Base-by-base conservation (phyloP, 129 eudicot genomes). In the Helichrysum umbraculigerum region DNA sequence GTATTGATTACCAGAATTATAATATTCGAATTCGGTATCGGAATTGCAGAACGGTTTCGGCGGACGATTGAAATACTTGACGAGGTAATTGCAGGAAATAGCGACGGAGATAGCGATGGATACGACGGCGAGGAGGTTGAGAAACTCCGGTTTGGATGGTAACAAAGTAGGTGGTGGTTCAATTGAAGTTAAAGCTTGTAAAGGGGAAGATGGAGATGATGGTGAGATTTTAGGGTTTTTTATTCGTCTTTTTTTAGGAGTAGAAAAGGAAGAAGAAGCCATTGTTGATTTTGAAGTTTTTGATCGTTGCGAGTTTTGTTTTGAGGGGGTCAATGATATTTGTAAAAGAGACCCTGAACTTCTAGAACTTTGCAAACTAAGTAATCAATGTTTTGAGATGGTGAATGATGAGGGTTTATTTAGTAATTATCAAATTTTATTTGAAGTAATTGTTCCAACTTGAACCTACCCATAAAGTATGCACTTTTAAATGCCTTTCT, bases 61-160 rank as follows among this genome's bases (percentile, higher is more conserved):
- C 22, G 63, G 84, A 66, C 74, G 87, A 35, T 60, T 74, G 70
- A 75, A 68, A 7, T 70, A 28, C 51, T 72, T 20, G 75, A 80
- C 66, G 5, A 85, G 35, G 39, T 62, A 83, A 76, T 83, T 77
- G 80, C 89, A 92, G 42, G 59, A 78, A 4, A 79, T n/a, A 5
- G 94, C 92, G 57, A 90, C 96, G 16, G 81, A 35, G 72, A 87
- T 74, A 65, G 98, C 96, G 66, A 88, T 66, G n/a, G 84, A 70
- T 30, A 92, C 80, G 20, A 86, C 98, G 80, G 86, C 80, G 69
- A 86, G 3, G 76, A 90, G 88, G 62, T 78, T 83, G 41, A 81
- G 51, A 35, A 90, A 59, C 2, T 92, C 98, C 66, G 88, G 17
- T 76, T 71, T 86, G 4, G 96, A 86, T 1, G 98, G 96, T 22